Evolutionary conservation across 2,329 filamentous ascomycete genomes (phyloP), one percentile per base, ranked within the genome.

Genomic region (Fusarium solani-melongenae): DNA sequence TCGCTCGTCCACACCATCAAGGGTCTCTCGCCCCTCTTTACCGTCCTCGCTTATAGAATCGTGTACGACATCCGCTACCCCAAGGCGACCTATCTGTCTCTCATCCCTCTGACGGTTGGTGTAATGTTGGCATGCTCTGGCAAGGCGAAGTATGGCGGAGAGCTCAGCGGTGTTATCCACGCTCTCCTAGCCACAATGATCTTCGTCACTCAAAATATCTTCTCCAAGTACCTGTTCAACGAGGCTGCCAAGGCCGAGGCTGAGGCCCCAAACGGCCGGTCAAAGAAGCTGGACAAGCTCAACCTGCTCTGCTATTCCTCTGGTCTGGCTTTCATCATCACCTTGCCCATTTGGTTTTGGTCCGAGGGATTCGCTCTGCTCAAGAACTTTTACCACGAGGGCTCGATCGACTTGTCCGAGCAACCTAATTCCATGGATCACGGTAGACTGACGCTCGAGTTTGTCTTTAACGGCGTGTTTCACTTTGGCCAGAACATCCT

Each of bases 1-100:
- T 98, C 96, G 8, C 89, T 99, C 38, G 96, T 99, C 5, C 96
- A 99, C 83, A 99, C 96, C 1, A 98, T 99, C 84, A 99, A 99
- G 85, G 96, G 96, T 9, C 90, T 99, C 29, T 98, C 96, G 4
- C 96, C 96, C 5, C 87, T 99, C 9, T 97, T 99, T 82, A 99
- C 96, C 0, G 96, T 99, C 46, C 83, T 97, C 64, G 96, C 96
- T 61, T 99, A 99, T 81, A 92, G 96, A 62, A 83, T 97, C 74
- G 88, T 98, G 80, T 97, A 96, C 84, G 89, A 94, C 77, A 97
- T 98, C 70, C 91, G 90, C 74, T 98, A 99, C 82, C 94, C 95
- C 1, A 87, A 88, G 36, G 91, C 95, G 8, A 98, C 96, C 3
- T 99, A 98, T 81, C 84, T 95, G 59, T 97, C 95, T 2, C 88